Conservation (phyloP, 169 alveolate species). For the Perkinsus olseni region DNA sequence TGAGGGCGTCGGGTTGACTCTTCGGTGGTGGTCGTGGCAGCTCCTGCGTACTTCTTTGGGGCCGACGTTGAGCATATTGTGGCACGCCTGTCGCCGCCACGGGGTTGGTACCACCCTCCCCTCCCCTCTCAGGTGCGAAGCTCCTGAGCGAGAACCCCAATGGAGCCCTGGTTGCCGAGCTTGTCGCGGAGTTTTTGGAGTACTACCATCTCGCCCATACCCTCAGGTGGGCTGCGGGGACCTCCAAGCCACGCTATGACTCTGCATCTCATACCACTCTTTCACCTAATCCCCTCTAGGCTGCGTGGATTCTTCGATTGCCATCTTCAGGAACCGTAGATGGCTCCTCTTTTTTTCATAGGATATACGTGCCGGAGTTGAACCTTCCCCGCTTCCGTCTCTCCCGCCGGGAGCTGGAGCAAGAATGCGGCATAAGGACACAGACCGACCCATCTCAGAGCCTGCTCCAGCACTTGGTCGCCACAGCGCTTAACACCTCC, state of each 20-base stretch:
- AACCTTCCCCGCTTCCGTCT: neutral
- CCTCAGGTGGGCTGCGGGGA: neutral
- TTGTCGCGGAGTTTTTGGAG: neutral
- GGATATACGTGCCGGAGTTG: neutral
- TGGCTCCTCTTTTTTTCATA: no score
- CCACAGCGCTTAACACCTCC: neutral
- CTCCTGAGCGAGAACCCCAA: neutral
- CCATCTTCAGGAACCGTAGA: no score
- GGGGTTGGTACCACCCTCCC: no score
- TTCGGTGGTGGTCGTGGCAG: no score
- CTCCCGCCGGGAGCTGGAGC: neutral
- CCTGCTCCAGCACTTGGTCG: neutral
- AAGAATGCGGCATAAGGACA: neutral
- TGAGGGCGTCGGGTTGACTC: no score
- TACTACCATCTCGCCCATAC: neutral
- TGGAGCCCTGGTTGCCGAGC: neutral
- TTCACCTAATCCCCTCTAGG: no score
- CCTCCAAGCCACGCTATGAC: no score
- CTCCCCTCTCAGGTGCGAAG: neutral
- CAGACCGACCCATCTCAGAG: neutral
- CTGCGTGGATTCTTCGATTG: no score
- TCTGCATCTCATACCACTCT: no score
- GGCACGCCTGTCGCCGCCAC: no score
- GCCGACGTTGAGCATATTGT: no score
- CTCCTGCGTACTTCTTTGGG: no score